Base-by-base conservation (phyloP, 495 filamentous ascomycete genomes). In the Cryomyces antarcticus region DNA sequence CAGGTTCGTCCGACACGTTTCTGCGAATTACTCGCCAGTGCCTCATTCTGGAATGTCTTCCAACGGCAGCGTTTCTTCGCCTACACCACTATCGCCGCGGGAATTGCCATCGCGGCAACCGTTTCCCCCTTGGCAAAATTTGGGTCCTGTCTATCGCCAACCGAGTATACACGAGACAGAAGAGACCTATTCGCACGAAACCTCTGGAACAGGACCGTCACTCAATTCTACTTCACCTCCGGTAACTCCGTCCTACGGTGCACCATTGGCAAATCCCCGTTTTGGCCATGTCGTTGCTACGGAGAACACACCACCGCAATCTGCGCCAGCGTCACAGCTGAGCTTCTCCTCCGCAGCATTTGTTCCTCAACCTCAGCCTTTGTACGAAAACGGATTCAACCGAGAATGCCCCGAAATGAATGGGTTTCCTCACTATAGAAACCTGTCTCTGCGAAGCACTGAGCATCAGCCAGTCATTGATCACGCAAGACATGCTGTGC, bases 271-370 rank as follows among this genome's bases (percentile, higher is more conserved):
- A 27, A 41, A 49, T 30, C 41, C 47, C 4, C 49, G 49, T 9
- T 38, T 50, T 6, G 44, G n/a, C 24, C 41, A 47, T 29, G 37
- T 41, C 6, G 45, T 43, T 38, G 36, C 56, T 30, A 55, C 50
- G 41, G 53, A 53, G 43, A 53, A 60, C 38, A 63, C 60, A 6
- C 58, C 60, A 12, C 60, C 60, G 7, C 60, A 63, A 42, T 61
- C 58, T 3, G 60, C 60, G 11, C 60, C 60, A 7, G 58, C 60
- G 12, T 50, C 47, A n/a, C 60, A 63, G 38, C 55, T 58, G 42
- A 46, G 49, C 37, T 62, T 62, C 41, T 53, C 58, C 37, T 40
- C 45, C 11, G 31, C 47, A 30, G 31, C 43, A 7, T 47, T 46
- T 17, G 44, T 50, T 41, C 41, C 45, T 9, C 53, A 52, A n/a